Conservation (phyloP, 148 eudicot species). For the Spergularia bocconei region DNA sequence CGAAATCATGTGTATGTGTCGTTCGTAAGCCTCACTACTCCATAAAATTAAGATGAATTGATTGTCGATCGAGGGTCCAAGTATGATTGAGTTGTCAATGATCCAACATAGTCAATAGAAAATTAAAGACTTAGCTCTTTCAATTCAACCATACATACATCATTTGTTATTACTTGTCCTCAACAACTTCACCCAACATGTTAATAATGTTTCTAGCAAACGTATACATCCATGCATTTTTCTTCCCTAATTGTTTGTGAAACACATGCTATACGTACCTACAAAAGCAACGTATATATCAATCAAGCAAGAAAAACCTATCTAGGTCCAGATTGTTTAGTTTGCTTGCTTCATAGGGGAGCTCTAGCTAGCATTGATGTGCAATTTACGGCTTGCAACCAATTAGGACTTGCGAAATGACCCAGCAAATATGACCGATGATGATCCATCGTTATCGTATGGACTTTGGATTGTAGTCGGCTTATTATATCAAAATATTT, state of each 20-base stretch:
- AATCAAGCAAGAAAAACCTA: constrained; percentile 1
- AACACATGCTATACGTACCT: background rate
- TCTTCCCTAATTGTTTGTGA: constrained; percentile 20
- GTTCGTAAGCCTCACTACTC: background rate
- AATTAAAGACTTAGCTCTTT: constrained; percentile 7
- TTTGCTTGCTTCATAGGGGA: constrained; percentile 19
- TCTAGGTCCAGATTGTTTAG: background rate
- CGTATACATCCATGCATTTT: background rate
- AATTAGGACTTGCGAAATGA: too few species aligned
- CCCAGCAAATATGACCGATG: too few species aligned
- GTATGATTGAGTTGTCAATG: background rate
- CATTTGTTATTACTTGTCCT: background rate
- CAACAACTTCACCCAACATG: constrained; percentile 8
- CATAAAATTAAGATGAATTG: background rate
- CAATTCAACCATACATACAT: background rate
- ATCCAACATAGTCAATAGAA: constrained; percentile 10
- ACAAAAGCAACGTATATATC: constrained; percentile 5
- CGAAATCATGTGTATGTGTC: too few species aligned
- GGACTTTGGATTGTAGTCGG: too few species aligned
- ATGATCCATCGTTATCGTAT: too few species aligned
- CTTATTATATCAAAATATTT: too few species aligned
- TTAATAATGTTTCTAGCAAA: constrained; percentile 16
- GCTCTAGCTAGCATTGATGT: background rate
- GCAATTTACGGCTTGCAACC: background rate
- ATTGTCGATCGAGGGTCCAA: background rate